Percentiles rank a stretch among this genome's conserved stretches.
Conservation (phyloP, 2,329 filamentous ascomycete genomes). For the Pyrenophora seminiperda region DNA sequence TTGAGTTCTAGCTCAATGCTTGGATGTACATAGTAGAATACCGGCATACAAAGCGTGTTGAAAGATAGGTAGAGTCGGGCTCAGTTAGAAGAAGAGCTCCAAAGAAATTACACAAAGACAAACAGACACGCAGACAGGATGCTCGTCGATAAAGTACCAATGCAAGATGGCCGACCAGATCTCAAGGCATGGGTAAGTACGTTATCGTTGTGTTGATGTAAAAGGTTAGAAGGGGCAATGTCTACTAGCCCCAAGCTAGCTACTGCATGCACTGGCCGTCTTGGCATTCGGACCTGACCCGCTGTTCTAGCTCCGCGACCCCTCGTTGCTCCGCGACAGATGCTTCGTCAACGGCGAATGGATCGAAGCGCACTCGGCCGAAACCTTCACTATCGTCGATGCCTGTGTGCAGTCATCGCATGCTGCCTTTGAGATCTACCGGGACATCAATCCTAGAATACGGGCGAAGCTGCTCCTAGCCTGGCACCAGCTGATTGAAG, state of each 20-base stretch:
- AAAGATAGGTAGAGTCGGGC: no score
- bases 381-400: conserved; percentile 1
- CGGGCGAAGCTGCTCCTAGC: background rate
- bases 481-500: conserved; percentile 2
- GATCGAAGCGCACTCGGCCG: background rate
- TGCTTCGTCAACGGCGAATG: background rate
- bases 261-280: background rate
- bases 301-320: background rate
- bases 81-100: no score
- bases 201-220: no score
- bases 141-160: background rate
- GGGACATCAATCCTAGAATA: background rate
- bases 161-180: background rate
- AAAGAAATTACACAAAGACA: no score
- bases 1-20: background rate
- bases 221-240: no score
- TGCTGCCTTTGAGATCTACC: background rate
- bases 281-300: background rate
- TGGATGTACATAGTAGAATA: no score
- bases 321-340: background rate
- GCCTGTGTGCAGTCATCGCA: background rate
- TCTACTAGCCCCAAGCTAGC: background rate
- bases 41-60: no score
- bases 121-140: background rate
- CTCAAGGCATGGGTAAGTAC: conserved; percentile 1